Conservation (phyloP, 108 stramenopile genomes). For the Parietichytrium sp. region DNA sequence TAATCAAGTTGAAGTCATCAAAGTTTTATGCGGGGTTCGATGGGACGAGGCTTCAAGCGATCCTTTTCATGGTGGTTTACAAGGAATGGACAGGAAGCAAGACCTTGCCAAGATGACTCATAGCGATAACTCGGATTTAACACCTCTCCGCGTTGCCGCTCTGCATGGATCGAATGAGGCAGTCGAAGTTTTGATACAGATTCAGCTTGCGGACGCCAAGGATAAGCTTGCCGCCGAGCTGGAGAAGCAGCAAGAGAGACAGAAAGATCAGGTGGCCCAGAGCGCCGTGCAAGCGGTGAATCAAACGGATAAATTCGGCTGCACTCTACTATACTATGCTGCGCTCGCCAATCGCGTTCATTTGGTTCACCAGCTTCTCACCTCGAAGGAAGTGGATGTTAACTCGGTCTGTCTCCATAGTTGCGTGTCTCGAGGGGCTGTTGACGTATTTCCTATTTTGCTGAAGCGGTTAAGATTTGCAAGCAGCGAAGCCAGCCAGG, state of each 20-base stretch:
- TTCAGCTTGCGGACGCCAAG: not conserved
- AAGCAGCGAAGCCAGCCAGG: no score
- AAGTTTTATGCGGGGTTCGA: not conserved
- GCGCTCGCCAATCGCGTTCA: not conserved
- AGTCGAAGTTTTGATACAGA: not conserved
- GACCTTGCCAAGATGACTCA: not conserved
- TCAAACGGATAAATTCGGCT: not conserved
- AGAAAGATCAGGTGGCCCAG: not conserved
- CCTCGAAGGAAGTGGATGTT: constrained; percentile 5
- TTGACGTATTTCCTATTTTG: not conserved
- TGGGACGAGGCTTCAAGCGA: not conserved
- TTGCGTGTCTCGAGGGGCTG: constrained; percentile 10
- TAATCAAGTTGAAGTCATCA: constrained; percentile 8
- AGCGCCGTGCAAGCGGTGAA: not conserved
- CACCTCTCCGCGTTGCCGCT: not conserved
- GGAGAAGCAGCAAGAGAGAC: not conserved
- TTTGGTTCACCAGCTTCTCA: not conserved
- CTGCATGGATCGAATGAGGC: not conserved
- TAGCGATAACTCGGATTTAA: not conserved
- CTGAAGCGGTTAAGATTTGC: not conserved
- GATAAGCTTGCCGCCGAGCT: not conserved
- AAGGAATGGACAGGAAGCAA: not conserved
- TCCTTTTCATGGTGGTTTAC: not conserved
- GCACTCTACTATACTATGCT: constrained; percentile 17
- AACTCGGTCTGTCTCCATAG: constrained; percentile 17